Conservation (phyloP, 371 early-diverging fungal genomes). For the Syncephalastrum contaminatum region DNA sequence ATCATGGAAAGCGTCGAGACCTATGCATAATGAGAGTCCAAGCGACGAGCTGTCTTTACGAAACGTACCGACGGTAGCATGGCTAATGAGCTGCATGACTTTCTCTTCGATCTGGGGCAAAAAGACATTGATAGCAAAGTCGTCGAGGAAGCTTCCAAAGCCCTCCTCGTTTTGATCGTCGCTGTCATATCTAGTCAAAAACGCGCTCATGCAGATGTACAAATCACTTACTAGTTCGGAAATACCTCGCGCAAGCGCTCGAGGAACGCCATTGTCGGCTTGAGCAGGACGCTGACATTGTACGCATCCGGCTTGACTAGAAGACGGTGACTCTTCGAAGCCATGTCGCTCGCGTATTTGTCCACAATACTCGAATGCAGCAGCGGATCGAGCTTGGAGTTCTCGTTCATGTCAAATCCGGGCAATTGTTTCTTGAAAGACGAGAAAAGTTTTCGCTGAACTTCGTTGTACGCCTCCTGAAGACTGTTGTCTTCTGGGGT, state of each 20-base stretch:
- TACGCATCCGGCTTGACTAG: slow-evolving; percentile 68
- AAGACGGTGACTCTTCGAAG: slow-evolving; percentile 67
- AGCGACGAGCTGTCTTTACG: background rate
- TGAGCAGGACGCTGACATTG: slow-evolving; percentile 69
- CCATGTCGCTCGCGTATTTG: slow-evolving; percentile 62
- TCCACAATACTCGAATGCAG: slow-evolving; percentile 57
- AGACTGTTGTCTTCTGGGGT: slow-evolving; percentile 20
- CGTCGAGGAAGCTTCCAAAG: slow-evolving; percentile 75
- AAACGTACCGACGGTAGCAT: slow-evolving; percentile 62
- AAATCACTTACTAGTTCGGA: slow-evolving; percentile 46
- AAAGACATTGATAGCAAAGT: slow-evolving; percentile 75
- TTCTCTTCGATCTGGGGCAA: slow-evolving; percentile 75
- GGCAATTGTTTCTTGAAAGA: slow-evolving; percentile 36
- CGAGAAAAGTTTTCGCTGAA: slow-evolving; percentile 28
- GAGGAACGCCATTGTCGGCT: slow-evolving; percentile 67
- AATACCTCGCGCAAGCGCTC: slow-evolving; percentile 56
- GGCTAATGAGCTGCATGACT: slow-evolving; percentile 65
- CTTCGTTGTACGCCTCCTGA: slow-evolving; percentile 40
- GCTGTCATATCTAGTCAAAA: slow-evolving; percentile 11
- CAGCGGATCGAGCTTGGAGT: slow-evolving; percentile 10
- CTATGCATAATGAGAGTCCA: slow-evolving; percentile 15
- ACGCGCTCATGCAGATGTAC: background rate
- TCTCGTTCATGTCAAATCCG: slow-evolving; percentile 17
- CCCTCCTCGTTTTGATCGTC: slow-evolving; percentile 53
- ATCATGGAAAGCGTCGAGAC: slow-evolving; percentile 55